Base-by-base conservation (phyloP, 2,329 filamentous ascomycete species). In the Trichoderma sp. region DNA sequence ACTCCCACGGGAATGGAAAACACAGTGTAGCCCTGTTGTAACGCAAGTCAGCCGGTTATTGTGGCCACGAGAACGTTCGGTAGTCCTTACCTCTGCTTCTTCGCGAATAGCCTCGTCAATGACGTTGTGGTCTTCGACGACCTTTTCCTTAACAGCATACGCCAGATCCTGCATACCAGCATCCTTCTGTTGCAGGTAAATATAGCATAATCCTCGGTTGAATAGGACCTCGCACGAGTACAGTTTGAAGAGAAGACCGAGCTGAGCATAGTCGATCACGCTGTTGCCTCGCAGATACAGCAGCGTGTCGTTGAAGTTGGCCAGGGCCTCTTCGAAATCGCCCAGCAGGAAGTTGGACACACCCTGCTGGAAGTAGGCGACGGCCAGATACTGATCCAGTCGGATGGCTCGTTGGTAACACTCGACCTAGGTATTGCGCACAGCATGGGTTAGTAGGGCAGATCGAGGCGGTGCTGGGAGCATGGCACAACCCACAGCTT, bases 181-280 rank as follows among this genome's bases (percentile, higher is more conserved):
- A 14, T 96, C 92, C 77, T 90, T 91, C 77, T 98, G 92, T 74
- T 96, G 91, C 34, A 98, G 84, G 75, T 98, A 98, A 73, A 98
- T 96, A 79, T 97, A 98, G 80, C 95, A 98, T 65, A 99, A 83
- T 66, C 95, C 95, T 61, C 95, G 89, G 77, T 99, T 99, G 83
- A 99, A 99, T 28, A 99, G 83, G 2, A 97, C 94, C 74, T 99
- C 95, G 79, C 95, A 99, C 1, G 95, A 97, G 78, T 94, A 98
- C 12, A 99, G 82, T 77, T 96, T 97, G 82, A 98, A 99, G 66
- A 96, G 90, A 51, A 99, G 85, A 21, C 95, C 95, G 56, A 99
- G 79, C 77, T 99, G 95, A 67, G 96, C 92, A 77, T 99, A 99
- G 78, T 99, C 93, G 78, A 99, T 99, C 80, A 95, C 92, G 64